A percentile compares a stretch with the other conserved stretches of the same genome.
These are phyloP conservation scores for Rauvolfia tetraphylla DNA, from an alignment of 257 asterid species.

Conservation along the genomic window DNA sequence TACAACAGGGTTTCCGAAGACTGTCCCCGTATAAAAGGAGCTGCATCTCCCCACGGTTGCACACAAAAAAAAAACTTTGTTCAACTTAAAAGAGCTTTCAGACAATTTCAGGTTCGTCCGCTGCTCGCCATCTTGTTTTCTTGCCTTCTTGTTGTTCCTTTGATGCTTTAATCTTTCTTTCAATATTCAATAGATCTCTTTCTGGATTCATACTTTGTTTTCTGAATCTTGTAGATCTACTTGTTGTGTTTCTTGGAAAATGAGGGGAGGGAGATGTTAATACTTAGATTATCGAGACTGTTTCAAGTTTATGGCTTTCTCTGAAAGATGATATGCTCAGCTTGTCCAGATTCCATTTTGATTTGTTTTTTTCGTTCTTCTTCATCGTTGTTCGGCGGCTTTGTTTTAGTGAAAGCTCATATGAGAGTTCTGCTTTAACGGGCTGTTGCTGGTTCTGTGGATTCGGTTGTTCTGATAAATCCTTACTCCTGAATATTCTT, in stretches of 20 bases:
- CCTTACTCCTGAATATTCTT: not conserved
- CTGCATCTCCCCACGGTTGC: not conserved
- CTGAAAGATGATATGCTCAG: not conserved
- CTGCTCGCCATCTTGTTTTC: not conserved
- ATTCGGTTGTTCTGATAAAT: not conserved
- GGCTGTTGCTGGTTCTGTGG: not conserved
- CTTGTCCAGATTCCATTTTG: not conserved
- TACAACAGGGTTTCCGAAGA: not conserved
- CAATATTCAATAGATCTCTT: not conserved
- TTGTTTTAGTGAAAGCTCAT: not conserved
- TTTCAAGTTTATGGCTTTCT: not conserved
- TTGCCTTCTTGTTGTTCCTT: not conserved
- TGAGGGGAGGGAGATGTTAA: not conserved
- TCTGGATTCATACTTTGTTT: not conserved
- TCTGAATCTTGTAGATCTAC: conserved; percentile 8
- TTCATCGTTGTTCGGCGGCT: not conserved
- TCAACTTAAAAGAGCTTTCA: not conserved
- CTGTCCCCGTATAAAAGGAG: not conserved
- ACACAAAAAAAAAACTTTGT: not conserved
- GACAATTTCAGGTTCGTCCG: conserved; percentile 13
- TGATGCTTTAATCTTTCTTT: not conserved
- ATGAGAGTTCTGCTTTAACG: not conserved
- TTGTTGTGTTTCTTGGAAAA: not conserved
- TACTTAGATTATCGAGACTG: too few relatives aligned
- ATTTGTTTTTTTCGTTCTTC: not conserved